Evolutionary conservation across 495 filamentous ascomycete genomes (phyloP).

Genomic region (Viridothelium virens): DNA sequence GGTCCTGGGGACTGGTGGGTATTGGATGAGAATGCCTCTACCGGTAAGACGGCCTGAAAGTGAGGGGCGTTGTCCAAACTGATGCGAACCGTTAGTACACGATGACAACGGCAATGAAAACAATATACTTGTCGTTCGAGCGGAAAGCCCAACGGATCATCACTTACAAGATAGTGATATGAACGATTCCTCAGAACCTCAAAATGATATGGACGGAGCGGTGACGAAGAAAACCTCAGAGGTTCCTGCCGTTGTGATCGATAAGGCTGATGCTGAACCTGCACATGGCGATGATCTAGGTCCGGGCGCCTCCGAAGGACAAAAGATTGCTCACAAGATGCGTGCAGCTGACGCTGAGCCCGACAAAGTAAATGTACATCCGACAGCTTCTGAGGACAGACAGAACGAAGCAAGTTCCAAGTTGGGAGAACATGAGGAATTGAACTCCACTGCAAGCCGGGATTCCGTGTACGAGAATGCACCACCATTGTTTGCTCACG

Average conservation of each 20-base stretch:
- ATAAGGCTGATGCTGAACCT: slow-evolving; percentile 24
- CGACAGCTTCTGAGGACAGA: background rate
- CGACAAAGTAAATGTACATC: slow-evolving; percentile 18
- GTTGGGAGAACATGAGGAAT: background rate
- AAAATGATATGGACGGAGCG: background rate
- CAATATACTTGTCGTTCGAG: slow-evolving; percentile 43
- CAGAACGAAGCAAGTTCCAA: background rate
- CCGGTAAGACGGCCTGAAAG: slow-evolving; percentile 37
- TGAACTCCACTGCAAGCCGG: background rate
- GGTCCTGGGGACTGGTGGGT: slow-evolving; percentile 59
- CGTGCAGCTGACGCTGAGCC: slow-evolving; percentile 26
- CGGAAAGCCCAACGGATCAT: background rate
- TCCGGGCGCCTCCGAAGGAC: slow-evolving; percentile 19
- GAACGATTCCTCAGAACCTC: background rate
- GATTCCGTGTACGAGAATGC: background rate
- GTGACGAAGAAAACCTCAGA: background rate
- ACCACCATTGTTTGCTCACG: slow-evolving; percentile 1
- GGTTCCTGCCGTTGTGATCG: slow-evolving; percentile 24
- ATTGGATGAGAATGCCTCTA: slow-evolving; percentile 47
- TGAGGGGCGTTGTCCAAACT: slow-evolving; percentile 9
- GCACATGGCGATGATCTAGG: slow-evolving; percentile 28
- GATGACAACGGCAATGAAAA: slow-evolving; percentile 53
- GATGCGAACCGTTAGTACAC: slow-evolving; percentile 34
- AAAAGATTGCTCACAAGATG: slow-evolving; percentile 27
- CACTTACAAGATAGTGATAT: background rate